Evolutionary conservation across 331 rosid species (phyloP).

Genomic region (Saraca asoca): DNA sequence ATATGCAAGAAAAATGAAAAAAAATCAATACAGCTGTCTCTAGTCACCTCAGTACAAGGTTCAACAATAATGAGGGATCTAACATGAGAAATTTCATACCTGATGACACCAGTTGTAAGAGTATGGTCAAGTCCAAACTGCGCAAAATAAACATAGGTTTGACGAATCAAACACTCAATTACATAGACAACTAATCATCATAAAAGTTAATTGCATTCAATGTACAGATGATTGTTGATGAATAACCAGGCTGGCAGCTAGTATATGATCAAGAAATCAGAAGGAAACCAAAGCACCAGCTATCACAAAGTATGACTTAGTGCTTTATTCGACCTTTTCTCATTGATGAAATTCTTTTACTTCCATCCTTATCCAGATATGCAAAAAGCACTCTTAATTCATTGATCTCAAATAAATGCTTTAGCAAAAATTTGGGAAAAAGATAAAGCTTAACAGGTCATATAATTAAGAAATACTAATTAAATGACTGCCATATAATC

Average conservation of each 20-base stretch:
- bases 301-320: slow-evolving; percentile 1
- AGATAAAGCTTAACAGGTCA: slow-evolving; percentile 1
- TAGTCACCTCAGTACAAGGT: slow-evolving; percentile 16
- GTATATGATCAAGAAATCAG: slow-evolving; percentile 5
- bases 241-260: slow-evolving; percentile 16
- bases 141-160: slow-evolving; percentile 31
- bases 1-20: not conserved
- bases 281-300: slow-evolving; percentile 1
- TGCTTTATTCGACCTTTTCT: not conserved
- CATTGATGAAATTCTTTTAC: too few species aligned
- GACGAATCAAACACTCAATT: not conserved
- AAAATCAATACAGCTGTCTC: slow-evolving; percentile 15
- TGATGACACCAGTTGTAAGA: slow-evolving; percentile 94
- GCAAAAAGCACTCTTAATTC: slow-evolving; percentile 6
- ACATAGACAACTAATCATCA: slow-evolving; percentile 1
- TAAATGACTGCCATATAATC: not conserved
- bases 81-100: slow-evolving; percentile 49
- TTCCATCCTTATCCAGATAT: not conserved
- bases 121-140: slow-evolving; percentile 99
- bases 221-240: slow-evolving; percentile 2
- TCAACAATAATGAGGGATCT: slow-evolving; percentile 1
- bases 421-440: slow-evolving; percentile 9
- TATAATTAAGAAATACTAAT: not conserved
- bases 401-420: not conserved
- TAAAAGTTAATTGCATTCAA: slow-evolving; percentile 10